Base-by-base conservation (phyloP, 257 asterid genomes). In the Petrea volubilis region DNA sequence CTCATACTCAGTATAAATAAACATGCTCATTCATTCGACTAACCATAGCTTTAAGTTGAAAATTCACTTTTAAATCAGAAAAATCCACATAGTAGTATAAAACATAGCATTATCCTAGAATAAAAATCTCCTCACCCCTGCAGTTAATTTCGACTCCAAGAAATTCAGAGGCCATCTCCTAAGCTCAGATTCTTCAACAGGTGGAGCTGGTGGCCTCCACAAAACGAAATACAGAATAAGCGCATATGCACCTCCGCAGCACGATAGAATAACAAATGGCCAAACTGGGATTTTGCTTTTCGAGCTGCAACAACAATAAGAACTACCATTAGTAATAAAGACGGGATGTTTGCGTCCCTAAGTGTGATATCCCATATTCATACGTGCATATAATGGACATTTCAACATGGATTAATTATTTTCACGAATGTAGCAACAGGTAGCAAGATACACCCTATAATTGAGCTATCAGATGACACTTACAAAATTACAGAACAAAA, bases 131-230 rank as follows among this genome's bases (percentile, higher is more conserved):
- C 89, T 87, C 81, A 93, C 98, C 89, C 83, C 97, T 4, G 97
- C 89, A 50, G 96, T 88, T 75, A 94, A 6, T 79, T 94, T 94
- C 17, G 99, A 94, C 72, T 91, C 99, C 6, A 94, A 75, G 77
- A 94, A 78, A 77, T 83, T 94, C 69, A 94, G 72, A 56, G 99
- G 97, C 97, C 95, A 94, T 75, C 79, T 83, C 72, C 46, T 76
- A 51, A 88, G 87, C 78, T 91, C 96, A 7, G 87, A 61, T 80
- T 85, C 87, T 81, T 81, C 81, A 72, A 94, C 81, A 17, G 84
- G 93, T 0, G 97, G 98, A 55, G 97, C 77, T 2, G 99, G 99
- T 62, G 99, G 99, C 69, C 68, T 85, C 99, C 99, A 91, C 4
- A 94, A 87, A 69, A 92, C 86, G 62, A 94, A 94, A 78, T 88